Evolutionary conservation across 805 yeast genomes (phyloP).

Genomic region (Starmerella floris): DNA sequence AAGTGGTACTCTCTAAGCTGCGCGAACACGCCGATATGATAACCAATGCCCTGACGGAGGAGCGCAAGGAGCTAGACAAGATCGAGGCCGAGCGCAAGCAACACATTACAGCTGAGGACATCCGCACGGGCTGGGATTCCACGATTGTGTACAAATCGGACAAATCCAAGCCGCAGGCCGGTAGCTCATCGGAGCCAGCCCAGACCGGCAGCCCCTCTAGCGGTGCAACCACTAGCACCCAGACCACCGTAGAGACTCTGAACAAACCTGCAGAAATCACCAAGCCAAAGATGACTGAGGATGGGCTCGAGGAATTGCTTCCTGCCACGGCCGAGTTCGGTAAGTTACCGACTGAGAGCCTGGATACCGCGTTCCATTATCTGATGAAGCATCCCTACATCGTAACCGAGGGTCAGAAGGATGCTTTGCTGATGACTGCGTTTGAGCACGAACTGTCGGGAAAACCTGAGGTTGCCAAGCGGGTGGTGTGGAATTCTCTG

Average conservation of each 20-base stretch:
- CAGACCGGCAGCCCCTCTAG: not conserved
- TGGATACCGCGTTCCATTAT: conserved; percentile 39
- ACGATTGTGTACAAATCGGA: conserved; percentile 58
- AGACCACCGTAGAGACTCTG: conserved; percentile 28
- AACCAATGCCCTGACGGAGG: conserved; percentile 47
- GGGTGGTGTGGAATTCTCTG: conserved; percentile 67
- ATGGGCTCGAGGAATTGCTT: conserved; percentile 30
- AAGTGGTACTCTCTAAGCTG: conserved; percentile 28
- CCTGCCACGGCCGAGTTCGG: conserved; percentile 59
- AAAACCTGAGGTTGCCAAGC: conserved; percentile 41
- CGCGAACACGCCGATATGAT: conserved; percentile 43
- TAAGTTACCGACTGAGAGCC: conserved; percentile 37
- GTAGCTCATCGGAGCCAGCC: not conserved
- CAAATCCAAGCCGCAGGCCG: conserved; percentile 22
- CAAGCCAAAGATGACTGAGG: conserved; percentile 18
- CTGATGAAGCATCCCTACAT: conserved; percentile 48
- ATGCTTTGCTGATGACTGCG: conserved; percentile 83
- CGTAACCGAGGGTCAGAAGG: conserved; percentile 73
- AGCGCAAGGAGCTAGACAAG: conserved; percentile 50
- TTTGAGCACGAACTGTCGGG: conserved; percentile 68
- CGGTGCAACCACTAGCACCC: conserved; percentile 17
- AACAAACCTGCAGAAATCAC: conserved; percentile 16
- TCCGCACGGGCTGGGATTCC: conserved; percentile 82
- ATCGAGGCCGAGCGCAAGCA: conserved; percentile 55
- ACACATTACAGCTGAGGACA: conserved; percentile 80